Evolutionary conservation across 192 early-diverging fungal species (phyloP).

Genomic region (Umbelopsis sp.): DNA sequence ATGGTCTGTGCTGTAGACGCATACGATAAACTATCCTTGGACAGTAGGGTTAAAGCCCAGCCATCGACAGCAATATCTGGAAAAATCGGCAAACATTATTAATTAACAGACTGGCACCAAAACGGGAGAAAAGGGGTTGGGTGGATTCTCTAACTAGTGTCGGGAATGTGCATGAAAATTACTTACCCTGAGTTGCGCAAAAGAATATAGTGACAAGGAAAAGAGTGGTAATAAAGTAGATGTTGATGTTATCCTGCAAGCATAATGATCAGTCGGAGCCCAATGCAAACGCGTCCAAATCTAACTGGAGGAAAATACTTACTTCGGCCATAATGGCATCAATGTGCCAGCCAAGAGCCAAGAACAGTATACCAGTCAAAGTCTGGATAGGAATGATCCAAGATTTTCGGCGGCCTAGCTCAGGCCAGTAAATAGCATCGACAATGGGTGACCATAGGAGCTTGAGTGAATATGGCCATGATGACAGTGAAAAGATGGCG

Average conservation of each 20-base stretch:
- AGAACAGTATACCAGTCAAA: constrained; percentile 75
- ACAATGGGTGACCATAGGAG: constrained; percentile 98
- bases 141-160: not conserved
- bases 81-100: not conserved
- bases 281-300: not conserved
- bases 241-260: constrained; percentile 58
- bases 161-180: constrained; percentile 24
- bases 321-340: constrained; percentile 61
- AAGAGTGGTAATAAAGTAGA: constrained; percentile 69
- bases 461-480: constrained; percentile 98
- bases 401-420: constrained; percentile 89
- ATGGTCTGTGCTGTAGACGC: constrained; percentile 96
- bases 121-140: not conserved
- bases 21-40: constrained; percentile 90
- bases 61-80: constrained; percentile 73
- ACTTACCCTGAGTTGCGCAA: constrained; percentile 89
- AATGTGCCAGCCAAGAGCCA: constrained; percentile 79
- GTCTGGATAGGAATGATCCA: constrained; percentile 99
- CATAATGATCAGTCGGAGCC: not conserved
- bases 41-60: constrained; percentile 93
- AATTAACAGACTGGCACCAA: too few species aligned
- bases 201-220: constrained; percentile 91
- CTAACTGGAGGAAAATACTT: constrained; percentile 17
- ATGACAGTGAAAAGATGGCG: constrained; percentile 91
- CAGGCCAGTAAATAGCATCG: constrained; percentile 82